Evolutionary conservation across 495 filamentous ascomycete species (phyloP).

Genomic region (Aspergillus kassunensis): DNA sequence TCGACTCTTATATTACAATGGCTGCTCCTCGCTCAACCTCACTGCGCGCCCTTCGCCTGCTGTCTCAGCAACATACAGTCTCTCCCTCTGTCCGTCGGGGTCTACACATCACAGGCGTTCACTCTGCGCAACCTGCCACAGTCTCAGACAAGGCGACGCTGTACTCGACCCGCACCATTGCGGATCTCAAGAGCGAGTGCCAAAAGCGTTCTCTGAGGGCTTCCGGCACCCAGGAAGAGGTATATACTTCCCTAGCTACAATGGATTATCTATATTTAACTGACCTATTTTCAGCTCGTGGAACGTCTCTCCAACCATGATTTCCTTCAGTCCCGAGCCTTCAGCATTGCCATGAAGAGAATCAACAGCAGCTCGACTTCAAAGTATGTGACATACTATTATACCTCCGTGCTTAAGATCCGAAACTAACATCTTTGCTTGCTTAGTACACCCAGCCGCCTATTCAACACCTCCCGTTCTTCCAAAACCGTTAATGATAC

Average conservation of each 20-base stretch:
- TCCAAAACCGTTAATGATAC: conserved; percentile 53
- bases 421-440: conserved; percentile 18
- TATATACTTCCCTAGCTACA: conserved; percentile 14
- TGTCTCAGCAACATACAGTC: conserved; percentile 40
- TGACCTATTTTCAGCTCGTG: conserved; percentile 36
- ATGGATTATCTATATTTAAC: neutral
- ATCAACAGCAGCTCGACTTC: conserved; percentile 40
- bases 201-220: conserved; percentile 31
- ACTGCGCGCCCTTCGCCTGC: conserved; percentile 44
- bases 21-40: conserved; percentile 47
- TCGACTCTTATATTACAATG: conserved; percentile 36
- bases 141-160: conserved; percentile 32
- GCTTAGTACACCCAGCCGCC: conserved; percentile 34
- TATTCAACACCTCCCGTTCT: conserved; percentile 57
- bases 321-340: conserved; percentile 48
- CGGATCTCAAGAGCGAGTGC: conserved; percentile 42
- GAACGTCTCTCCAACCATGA: conserved; percentile 53
- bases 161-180: conserved; percentile 32
- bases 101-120: conserved; percentile 54
- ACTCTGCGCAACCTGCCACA: conserved; percentile 41
- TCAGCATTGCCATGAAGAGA: conserved; percentile 49
- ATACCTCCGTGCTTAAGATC: conserved; percentile 2
- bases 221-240: conserved; percentile 36
- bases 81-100: conserved; percentile 38
- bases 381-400: conserved; percentile 29